Base-by-base conservation (phyloP, 768 basidiomycete species). In the Pleurotus citrinopileatus region DNA sequence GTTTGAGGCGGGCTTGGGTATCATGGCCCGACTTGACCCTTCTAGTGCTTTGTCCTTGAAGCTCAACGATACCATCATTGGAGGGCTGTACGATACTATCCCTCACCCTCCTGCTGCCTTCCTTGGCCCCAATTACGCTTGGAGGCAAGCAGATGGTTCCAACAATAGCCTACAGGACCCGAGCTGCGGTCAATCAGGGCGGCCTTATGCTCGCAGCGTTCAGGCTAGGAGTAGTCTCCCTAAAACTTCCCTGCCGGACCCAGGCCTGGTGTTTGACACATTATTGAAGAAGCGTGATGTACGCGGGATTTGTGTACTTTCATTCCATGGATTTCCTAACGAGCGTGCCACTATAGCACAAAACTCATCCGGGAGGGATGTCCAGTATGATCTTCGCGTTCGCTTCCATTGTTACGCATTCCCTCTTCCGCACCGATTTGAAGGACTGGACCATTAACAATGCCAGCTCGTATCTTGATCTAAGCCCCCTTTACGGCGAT, bases 381-480 rank as follows among this genome's bases (percentile, higher is more conserved):
- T 86, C 83, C 15, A 79, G 75, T 60, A 60, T 85, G 42, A 79
- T 82, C 59, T 88, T 87, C 59, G 82, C 86, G 2, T 86, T 85
- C 57, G 87, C 86, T 2, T 72, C 82, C 27, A 67, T 87, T 32
- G 74, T 87, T 54, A 84, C 80, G 44, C 86, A 87, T 65, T 76
- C 73, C 4, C 65, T 84, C 8, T 86, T 83, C 73, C 67, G 76
- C 29, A 81, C 82, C 1, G 69, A 77, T 57, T 64, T 61, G 9
- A 55, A 61, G 2, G 72, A 81, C 57, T 69, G 66, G 58, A 70
- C 66, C 27, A 70, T 76, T 63, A 85, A 85, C 68, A 67, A 77
- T 47, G 77, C 82, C 0, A 73, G 73, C 54, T 78, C 77, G 2
- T 84, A 84, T 57, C 72, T 84, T 22, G 82, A 84, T 60, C 68